Evolutionary conservation across 225 moss, liverwort and hornwort genomes (phyloP), one percentile per base, ranked within the genome.

Genomic region (Marchantia polymorpha): DNA sequence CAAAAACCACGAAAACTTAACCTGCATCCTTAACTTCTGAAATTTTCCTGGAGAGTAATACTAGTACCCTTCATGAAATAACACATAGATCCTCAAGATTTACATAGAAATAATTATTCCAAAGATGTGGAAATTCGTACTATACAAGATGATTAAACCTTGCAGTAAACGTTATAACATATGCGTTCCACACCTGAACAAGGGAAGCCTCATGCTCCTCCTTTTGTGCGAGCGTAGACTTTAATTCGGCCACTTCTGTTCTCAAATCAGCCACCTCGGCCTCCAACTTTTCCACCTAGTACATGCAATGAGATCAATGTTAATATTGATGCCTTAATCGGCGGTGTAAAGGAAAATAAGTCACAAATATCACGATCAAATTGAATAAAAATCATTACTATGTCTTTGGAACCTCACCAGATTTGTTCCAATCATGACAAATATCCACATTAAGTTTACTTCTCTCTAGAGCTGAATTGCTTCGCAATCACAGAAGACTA

Each of bases 191-290:
- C 46, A 94, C 94, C 90, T 94, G 82, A 69, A 91, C 84, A 73
- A 90, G 90, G 48, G 88, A 90, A 82, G 86, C 86, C 74, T 92
- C 91, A 79, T 94, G 92, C 69, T 92, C 92, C 74, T 88, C 83
- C 83, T 91, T 93, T 49, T 94, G 91, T 56, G 83, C 78, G 31
- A 92, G 82, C 23, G 83, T 85, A 72, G 89, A 74, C 71, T 89
- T 90, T 39, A 91, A 83, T 16, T 81, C 79, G 55, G 76, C 81
- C 81, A 94, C 86, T 81, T 91, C 90, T 52, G 51, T 82, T 82
- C 89, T 85, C 74, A 91, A 81, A 78, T 89, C 85, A 82, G 89
- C 82, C 74, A 93, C 83, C 94, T 94, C 39, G 48, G 51, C 83
- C 83, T 90, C 86, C 74, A 91, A 81, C 80, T 89, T 86, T 82